Percentiles rank a stretch among this genome's conserved stretches.
Conservation (phyloP, 768 basidiomycete genomes). For the Pleurotus cornucopiae region DNA sequence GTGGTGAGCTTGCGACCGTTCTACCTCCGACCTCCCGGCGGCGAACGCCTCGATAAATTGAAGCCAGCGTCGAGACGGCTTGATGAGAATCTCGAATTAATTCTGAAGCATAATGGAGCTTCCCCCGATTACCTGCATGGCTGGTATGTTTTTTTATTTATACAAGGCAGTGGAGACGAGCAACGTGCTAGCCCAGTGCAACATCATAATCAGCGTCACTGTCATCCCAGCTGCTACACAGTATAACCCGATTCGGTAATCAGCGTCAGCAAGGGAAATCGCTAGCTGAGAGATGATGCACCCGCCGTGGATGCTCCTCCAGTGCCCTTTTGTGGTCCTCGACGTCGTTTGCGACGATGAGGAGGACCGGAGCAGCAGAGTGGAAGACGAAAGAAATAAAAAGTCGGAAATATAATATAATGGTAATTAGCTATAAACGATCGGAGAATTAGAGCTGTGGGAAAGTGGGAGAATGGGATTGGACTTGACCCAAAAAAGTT, state of each 20-base stretch:
- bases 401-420: neutral
- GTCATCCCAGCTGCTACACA: neutral
- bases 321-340: neutral
- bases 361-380: neutral
- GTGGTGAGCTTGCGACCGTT: neutral
- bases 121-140: no score
- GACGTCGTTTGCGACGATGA: neutral
- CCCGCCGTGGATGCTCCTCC: neutral
- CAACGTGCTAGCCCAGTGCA: neutral
- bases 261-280: neutral
- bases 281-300: neutral
- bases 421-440: neutral
- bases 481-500: slow-evolving; percentile 7
- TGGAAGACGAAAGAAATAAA: neutral
- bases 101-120: no score
- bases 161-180: no score
- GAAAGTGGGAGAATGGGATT: slow-evolving; percentile 3
- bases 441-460: slow-evolving; percentile 8
- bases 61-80: neutral
- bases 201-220: neutral
- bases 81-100: neutral
- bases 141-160: no score
- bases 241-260: neutral
- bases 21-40: slow-evolving; percentile 1
- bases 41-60: neutral